phyloP scores from a whole-genome alignment of 169 alveolate genomes.

The Plasmodium berghei region DNA sequence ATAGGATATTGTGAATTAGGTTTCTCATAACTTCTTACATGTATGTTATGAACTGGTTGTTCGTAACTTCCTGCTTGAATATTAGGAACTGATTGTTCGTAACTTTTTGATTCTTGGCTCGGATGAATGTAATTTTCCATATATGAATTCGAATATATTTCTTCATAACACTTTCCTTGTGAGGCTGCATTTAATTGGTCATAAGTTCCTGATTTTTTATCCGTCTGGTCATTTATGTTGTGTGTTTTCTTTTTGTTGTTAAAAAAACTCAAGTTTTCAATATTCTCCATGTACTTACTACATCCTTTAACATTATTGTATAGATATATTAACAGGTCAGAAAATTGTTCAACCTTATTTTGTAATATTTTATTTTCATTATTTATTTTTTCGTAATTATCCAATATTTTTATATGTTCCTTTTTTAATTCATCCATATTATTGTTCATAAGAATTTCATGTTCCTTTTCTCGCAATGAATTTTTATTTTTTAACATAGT shows the following conservation, averaged over 20 bases:
- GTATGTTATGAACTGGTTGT: not conserved
- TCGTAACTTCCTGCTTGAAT: not conserved
- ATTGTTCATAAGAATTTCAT: not conserved
- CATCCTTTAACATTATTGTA: slow-evolving; percentile 55
- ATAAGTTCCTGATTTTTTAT: not conserved
- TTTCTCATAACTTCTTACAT: not conserved
- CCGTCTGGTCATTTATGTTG: not conserved
- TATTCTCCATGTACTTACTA: slow-evolving; percentile 43
- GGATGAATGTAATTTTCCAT: not conserved
- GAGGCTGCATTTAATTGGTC: no score
- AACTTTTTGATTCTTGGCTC: not conserved
- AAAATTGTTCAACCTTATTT: slow-evolving; percentile 21
- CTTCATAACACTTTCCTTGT: no score
- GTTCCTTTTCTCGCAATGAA: slow-evolving; percentile 36
- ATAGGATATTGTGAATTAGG: not conserved
- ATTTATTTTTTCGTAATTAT: slow-evolving; percentile 3
- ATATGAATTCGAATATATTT: no score
- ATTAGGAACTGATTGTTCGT: not conserved
- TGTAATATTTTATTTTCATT: slow-evolving; percentile 22
- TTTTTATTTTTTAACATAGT: not conserved
- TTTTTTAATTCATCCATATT: slow-evolving; percentile 16
- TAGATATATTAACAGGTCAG: slow-evolving; percentile 60
- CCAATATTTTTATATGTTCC: slow-evolving; percentile 16
- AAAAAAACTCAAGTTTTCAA: slow-evolving; percentile 32
- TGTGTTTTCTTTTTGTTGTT: slow-evolving; percentile 11